Evolutionary conservation across 106 monocot species (phyloP).

Genomic region (Apostasia ramifera): DNA sequence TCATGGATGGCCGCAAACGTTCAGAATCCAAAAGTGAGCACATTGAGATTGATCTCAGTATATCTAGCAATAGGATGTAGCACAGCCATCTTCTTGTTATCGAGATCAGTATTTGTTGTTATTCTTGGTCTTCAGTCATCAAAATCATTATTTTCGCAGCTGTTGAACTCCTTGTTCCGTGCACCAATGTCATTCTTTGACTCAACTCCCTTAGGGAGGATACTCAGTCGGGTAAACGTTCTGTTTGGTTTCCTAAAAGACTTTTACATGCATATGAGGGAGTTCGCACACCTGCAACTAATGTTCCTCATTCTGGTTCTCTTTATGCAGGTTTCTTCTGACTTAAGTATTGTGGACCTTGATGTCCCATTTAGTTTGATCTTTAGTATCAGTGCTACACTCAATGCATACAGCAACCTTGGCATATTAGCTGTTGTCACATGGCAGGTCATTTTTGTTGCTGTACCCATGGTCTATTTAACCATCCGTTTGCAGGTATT

Average conservation of each 20-base stretch:
- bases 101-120: constrained; percentile 59
- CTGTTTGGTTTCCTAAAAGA: neutral
- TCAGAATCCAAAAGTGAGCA: constrained; percentile 66
- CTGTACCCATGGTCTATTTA: constrained; percentile 61
- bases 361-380: constrained; percentile 81
- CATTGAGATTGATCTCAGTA: constrained; percentile 57
- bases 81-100: constrained; percentile 43
- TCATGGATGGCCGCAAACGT: constrained; percentile 99
- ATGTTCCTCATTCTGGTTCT: neutral
- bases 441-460: constrained; percentile 83
- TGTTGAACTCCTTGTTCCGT: constrained; percentile 74
- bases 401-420: constrained; percentile 77
- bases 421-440: constrained; percentile 74
- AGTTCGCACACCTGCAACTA: neutral
- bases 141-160: constrained; percentile 77
- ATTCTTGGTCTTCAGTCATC: constrained; percentile 73
- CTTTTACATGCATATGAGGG: neutral
- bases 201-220: constrained; percentile 91
- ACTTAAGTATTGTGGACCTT: constrained; percentile 84
- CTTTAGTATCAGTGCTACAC: constrained; percentile 48
- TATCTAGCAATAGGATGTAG: constrained; percentile 64
- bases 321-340: constrained; percentile 72
- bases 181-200: constrained; percentile 97
- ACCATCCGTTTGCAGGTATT: constrained; percentile 70
- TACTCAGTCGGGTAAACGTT: constrained; percentile 77